Evolutionary conservation across 2,329 filamentous ascomycete species (phyloP), one percentile per base, ranked within the genome.

Genomic region (Pseudogymnoascus sp.): DNA sequence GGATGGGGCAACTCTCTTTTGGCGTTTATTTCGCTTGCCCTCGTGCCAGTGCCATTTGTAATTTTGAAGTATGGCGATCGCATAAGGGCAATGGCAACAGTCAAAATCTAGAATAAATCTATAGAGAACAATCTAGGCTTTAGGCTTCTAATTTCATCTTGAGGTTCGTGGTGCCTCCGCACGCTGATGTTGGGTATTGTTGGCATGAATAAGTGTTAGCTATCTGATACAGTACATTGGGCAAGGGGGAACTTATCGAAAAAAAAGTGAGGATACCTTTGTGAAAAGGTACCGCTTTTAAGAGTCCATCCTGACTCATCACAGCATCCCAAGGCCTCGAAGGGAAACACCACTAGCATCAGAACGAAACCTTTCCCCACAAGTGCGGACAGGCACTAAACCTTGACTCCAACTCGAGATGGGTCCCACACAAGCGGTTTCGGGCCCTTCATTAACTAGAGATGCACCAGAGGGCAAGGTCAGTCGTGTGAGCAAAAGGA

Each of bases 401-500:
- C 90, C 92, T 91, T 95, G 90, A 95, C 87, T 79, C 89, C 89
- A 91, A 92, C 89, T 83, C 87, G 73, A 84, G 89, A 91, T 90
- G 91, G 89, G 89, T 91, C 90, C 90, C 81, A 76, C 75, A 61
- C 57, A 59, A 26, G 57, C 24, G 36, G 57, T 59, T 37, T 7
- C 17, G 13, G 24, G 57, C 57, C 44, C n/a, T 54, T 11, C 44
- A 11, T 33, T 33, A 54, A 54, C 44, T 11, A 54, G 29, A 17
- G 44, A 54, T 33, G 44, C 26, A 54, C 44, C 26, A n/a, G 44
- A 54, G 44, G 44, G 44, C 44, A 54, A 54, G 26, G 44, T 54
- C 44, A 33, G 44, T 54, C 44, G 44, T 54, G 44, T 54, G 44
- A 31, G 44, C 44, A 54, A 54, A 29, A 54, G 44, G 26, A 54